These are phyloP conservation scores for Tremellales sp. DNA, from an alignment of 1,284 basidiomycete species.

Conservation along the genomic window DNA sequence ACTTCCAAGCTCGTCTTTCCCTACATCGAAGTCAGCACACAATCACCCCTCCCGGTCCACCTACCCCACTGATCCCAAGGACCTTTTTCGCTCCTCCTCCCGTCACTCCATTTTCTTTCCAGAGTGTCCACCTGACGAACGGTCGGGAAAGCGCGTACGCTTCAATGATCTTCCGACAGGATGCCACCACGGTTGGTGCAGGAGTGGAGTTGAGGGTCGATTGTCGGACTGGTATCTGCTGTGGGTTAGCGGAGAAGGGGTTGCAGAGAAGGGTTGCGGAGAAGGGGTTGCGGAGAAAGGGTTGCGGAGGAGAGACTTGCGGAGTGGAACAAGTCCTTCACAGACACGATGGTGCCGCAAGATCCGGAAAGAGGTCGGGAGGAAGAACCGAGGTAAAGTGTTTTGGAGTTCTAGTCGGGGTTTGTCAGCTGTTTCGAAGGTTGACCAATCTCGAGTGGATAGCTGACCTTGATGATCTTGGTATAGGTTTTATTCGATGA, in stretches of 20 bases:
- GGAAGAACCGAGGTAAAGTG: slow-evolving; percentile 66
- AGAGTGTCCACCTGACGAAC: slow-evolving; percentile 63
- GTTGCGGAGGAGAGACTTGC: slow-evolving; percentile 56
- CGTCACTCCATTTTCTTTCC: slow-evolving; percentile 50
- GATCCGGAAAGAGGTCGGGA: slow-evolving; percentile 59
- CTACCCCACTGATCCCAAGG: slow-evolving; percentile 53
- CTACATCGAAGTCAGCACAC: slow-evolving; percentile 7
- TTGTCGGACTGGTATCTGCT: slow-evolving; percentile 37
- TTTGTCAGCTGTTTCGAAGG: not conserved
- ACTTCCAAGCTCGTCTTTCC: slow-evolving; percentile 18
- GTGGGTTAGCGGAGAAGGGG: slow-evolving; percentile 3
- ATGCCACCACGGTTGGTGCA: slow-evolving; percentile 56
- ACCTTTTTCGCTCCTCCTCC: slow-evolving; percentile 20
- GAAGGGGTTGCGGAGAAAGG: not conserved
- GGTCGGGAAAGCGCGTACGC: slow-evolving; percentile 67
- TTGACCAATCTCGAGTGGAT: not conserved
- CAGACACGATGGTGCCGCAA: slow-evolving; percentile 70
- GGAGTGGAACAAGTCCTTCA: slow-evolving; percentile 82
- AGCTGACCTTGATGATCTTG: slow-evolving; percentile 65
- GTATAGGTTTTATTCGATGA: slow-evolving; percentile 62
- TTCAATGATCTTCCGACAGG: slow-evolving; percentile 68
- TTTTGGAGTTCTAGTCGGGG: slow-evolving; percentile 57
- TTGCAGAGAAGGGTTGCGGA: too few relatives aligned
- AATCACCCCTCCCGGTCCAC: slow-evolving; percentile 15
- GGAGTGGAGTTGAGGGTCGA: slow-evolving; percentile 41